Conservation (phyloP, 768 basidiomycete species). For the Amanita pseudoporphyria region DNA sequence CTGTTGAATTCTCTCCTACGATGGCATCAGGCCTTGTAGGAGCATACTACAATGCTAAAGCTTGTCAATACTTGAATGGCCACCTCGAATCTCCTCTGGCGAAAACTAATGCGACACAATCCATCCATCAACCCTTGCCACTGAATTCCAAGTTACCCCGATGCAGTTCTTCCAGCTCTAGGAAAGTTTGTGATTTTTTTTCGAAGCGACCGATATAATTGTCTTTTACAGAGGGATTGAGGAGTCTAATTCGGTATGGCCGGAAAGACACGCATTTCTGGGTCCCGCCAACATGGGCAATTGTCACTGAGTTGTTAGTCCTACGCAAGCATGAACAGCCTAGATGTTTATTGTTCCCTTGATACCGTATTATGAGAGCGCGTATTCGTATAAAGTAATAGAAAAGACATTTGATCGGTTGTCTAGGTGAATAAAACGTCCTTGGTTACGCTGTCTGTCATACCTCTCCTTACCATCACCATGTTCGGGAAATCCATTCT, state of each 20-base stretch:
- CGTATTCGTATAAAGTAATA: background rate
- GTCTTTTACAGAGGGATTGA: background rate
- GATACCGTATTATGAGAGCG: background rate
- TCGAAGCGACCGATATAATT: background rate
- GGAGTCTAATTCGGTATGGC: background rate
- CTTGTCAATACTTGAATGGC: background rate
- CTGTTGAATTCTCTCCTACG: background rate
- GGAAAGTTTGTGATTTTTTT: background rate
- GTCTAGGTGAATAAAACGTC: too few relatives aligned
- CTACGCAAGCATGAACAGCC: background rate
- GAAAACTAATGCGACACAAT: background rate
- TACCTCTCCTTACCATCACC: background rate
- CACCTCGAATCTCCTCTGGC: background rate
- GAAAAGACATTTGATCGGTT: too few relatives aligned
- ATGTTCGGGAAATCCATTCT: background rate
- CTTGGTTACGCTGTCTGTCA: too few relatives aligned
- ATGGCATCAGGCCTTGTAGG: background rate
- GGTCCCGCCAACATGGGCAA: background rate
- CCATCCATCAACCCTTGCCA: background rate
- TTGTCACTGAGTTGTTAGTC: slow-evolving; percentile 1
- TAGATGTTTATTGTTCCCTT: background rate
- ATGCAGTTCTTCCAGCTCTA: slow-evolving; percentile 2
- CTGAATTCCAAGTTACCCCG: background rate
- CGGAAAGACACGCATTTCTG: slow-evolving; percentile 3
- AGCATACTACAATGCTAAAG: background rate